phyloP scores from a whole-genome alignment of 495 filamentous ascomycete species.

The Penicillium macrosclerotiorum region DNA sequence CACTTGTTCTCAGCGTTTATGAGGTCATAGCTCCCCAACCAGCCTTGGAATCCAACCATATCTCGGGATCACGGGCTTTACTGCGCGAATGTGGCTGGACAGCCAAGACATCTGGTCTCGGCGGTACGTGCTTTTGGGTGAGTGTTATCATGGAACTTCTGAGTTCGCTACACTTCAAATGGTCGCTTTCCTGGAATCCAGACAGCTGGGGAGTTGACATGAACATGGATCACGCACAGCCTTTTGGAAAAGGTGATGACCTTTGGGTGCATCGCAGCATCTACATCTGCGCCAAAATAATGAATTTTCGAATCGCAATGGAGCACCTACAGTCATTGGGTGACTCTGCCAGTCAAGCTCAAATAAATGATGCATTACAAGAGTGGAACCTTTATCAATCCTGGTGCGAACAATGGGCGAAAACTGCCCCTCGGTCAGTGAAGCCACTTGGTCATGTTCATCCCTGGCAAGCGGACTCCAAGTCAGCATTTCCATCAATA shows the following conservation, averaged over 20 bases:
- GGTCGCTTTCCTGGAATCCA: constrained; percentile 86
- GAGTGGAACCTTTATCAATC: constrained; percentile 76
- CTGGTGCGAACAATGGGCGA: constrained; percentile 79
- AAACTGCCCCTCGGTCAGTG: constrained; percentile 78
- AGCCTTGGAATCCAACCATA: constrained; percentile 78
- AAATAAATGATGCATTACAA: constrained; percentile 60
- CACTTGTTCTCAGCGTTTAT: constrained; percentile 86
- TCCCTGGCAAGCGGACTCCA: constrained; percentile 61
- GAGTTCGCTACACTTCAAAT: constrained; percentile 82
- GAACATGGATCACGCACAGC: constrained; percentile 56
- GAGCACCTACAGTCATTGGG: constrained; percentile 58
- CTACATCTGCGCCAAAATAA: constrained; percentile 85
- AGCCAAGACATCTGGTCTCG: constrained; percentile 73
- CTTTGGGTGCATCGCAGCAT: constrained; percentile 89
- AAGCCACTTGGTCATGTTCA: constrained; percentile 76
- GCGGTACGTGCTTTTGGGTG: constrained; percentile 91
- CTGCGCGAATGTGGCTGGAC: constrained; percentile 93
- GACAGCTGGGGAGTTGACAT: constrained; percentile 91
- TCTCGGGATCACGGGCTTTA: constrained; percentile 79
- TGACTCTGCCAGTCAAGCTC: constrained; percentile 43
- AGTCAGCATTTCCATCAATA: constrained; percentile 81
- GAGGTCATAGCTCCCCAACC: constrained; percentile 83
- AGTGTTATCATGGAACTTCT: constrained; percentile 89
- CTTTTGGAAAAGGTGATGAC: constrained; percentile 61
- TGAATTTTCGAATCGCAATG: constrained; percentile 73